Conservation (phyloP, 1,284 basidiomycete species). For the Phaffia rhodozyma region DNA sequence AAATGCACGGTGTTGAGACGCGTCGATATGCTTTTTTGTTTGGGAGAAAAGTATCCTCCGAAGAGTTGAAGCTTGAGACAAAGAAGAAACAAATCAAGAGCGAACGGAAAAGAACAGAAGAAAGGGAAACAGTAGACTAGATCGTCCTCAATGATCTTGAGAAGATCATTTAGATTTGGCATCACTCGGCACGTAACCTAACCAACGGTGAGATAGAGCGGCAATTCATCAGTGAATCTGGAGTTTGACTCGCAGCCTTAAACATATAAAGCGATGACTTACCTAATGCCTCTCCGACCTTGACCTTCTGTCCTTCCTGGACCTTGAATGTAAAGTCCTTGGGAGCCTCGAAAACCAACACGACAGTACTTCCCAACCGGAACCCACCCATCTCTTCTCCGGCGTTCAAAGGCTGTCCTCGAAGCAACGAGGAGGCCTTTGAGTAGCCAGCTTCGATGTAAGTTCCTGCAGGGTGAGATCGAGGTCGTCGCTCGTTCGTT, state of each 20-base stretch:
- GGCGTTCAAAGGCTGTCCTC: slow-evolving; percentile 73
- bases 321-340: slow-evolving; percentile 67
- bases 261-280: slow-evolving; percentile 2
- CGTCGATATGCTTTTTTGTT: background rate
- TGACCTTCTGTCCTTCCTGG: slow-evolving; percentile 72
- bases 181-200: background rate
- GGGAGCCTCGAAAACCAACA: slow-evolving; percentile 93
- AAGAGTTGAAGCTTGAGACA: background rate
- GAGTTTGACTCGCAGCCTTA: background rate
- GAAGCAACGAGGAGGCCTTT: slow-evolving; percentile 62
- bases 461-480: slow-evolving; percentile 64
- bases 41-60: background rate
- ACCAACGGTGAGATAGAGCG: too few species aligned
- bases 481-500: slow-evolving; percentile 58
- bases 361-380: slow-evolving; percentile 86
- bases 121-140: background rate
- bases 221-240: background rate
- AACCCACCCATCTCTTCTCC: slow-evolving; percentile 98
- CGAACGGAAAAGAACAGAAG: background rate
- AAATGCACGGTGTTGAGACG: background rate
- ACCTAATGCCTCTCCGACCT: slow-evolving; percentile 61
- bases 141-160: too few species aligned
- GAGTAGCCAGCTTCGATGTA: slow-evolving; percentile 87
- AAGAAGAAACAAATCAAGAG: background rate
- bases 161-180: background rate